These are phyloP conservation scores for Endoconidiophora polonica DNA, from an alignment of 2,329 filamentous ascomycete species.

Conservation along the genomic window DNA sequence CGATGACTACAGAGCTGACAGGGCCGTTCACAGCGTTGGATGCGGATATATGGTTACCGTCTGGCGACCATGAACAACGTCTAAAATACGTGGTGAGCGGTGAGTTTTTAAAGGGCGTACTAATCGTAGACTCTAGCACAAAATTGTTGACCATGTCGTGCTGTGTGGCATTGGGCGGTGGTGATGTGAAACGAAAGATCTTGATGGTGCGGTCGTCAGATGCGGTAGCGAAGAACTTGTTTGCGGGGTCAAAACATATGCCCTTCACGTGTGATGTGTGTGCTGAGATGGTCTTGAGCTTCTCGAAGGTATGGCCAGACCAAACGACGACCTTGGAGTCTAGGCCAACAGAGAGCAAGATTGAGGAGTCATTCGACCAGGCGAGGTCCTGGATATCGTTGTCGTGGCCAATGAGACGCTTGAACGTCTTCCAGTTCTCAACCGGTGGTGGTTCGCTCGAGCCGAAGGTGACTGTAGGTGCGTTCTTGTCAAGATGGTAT, in stretches of 20 bases:
- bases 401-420: conserved; percentile 86
- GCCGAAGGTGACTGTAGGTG: conserved; percentile 66
- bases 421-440: conserved; percentile 95
- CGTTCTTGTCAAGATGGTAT: conserved; percentile 73
- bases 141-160: conserved; percentile 98
- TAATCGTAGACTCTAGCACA: conserved; percentile 81
- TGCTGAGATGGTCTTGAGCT: conserved; percentile 79
- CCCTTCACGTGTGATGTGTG: conserved; percentile 98
- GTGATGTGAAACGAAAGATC: conserved; percentile 86
- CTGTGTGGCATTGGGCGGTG: conserved; percentile 75
- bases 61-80: conserved; percentile 91
- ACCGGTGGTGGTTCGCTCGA: conserved; percentile 81
- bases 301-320: conserved; percentile 97
- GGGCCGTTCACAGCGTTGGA: conserved; percentile 95
- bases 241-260: conserved; percentile 94
- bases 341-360: conserved; percentile 85
- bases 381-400: conserved; percentile 97
- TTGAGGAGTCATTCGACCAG: conserved; percentile 91
- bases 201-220: conserved; percentile 95
- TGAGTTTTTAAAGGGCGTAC: conserved; percentile 71
- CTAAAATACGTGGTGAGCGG: conserved; percentile 95
- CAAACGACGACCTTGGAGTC: conserved; percentile 98
- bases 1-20: conserved; percentile 91
- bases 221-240: conserved; percentile 97
- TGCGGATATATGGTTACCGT: conserved; percentile 91